phyloP scores from a whole-genome alignment of 1,284 basidiomycete genomes.

The Stygiomarasmius scandens region DNA sequence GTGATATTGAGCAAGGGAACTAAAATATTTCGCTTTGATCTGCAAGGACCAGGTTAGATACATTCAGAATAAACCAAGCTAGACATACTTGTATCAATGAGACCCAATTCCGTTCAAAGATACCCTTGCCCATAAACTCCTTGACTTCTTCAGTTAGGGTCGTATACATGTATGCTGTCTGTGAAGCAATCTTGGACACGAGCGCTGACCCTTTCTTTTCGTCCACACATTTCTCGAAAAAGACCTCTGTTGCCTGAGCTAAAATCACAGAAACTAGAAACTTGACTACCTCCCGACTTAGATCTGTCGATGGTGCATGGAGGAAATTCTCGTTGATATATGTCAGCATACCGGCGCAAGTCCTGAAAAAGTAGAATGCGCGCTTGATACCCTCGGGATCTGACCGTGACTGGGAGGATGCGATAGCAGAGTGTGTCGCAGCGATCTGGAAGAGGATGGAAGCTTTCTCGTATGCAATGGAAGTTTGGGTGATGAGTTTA shows the following conservation, averaged over 20 bases:
- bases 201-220: conserved; percentile 86
- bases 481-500: conserved; percentile 93
- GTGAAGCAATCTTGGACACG: conserved; percentile 85
- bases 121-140: conserved; percentile 93
- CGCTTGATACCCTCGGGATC: conserved; percentile 96
- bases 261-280: conserved; percentile 86
- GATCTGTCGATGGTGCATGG: conserved; percentile 97
- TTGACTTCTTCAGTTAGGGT: conserved; percentile 87
- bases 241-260: conserved; percentile 95
- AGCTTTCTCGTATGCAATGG: conserved; percentile 98
- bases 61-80: conserved; percentile 2
- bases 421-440: conserved; percentile 89
- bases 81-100: conserved; percentile 73
- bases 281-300: conserved; percentile 93
- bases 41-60: conserved; percentile 31
- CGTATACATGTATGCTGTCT: conserved; percentile 82
- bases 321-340: conserved; percentile 99
- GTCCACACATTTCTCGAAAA: conserved; percentile 92
- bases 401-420: conserved; percentile 78
- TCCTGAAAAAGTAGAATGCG: conserved; percentile 89
- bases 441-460: conserved; percentile 98
- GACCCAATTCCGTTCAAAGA: conserved; percentile 96
- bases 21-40: conserved; percentile 91
- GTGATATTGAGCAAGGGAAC: conserved; percentile 87
- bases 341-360: conserved; percentile 95